Percentiles rank a stretch among this genome's conserved stretches.
Conservation (phyloP, 345 rosid genomes). For the Cardiospermum halicacabum region DNA sequence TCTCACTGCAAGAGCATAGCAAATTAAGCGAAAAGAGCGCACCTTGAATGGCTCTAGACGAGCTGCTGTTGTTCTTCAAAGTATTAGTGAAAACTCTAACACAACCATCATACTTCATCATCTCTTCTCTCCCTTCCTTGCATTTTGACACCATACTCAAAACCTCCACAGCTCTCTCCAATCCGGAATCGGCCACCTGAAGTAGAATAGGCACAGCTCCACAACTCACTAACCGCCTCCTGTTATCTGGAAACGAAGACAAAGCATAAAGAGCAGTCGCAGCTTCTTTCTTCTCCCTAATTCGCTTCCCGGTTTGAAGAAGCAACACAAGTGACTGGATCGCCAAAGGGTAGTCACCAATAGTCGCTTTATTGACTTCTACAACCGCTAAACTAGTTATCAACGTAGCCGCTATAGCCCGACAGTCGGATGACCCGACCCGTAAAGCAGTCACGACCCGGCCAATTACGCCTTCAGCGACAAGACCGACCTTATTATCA, state of each 20-base stretch:
- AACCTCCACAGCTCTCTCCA: slow-evolving; percentile 86
- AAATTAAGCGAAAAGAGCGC: slow-evolving; percentile 63
- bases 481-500: slow-evolving; percentile 88
- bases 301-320: slow-evolving; percentile 49
- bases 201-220: slow-evolving; percentile 73
- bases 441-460: slow-evolving; percentile 52
- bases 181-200: slow-evolving; percentile 50
- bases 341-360: slow-evolving; percentile 77
- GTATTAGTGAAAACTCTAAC: slow-evolving; percentile 56
- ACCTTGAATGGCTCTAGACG: slow-evolving; percentile 58
- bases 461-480: slow-evolving; percentile 82
- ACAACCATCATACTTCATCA: slow-evolving; percentile 49
- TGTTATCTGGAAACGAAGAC: slow-evolving; percentile 69
- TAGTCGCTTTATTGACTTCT: slow-evolving; percentile 91
- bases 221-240: slow-evolving; percentile 57
- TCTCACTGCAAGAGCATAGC: slow-evolving; percentile 52
- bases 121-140: slow-evolving; percentile 81
- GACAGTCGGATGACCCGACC: slow-evolving; percentile 53
- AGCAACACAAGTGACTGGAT: slow-evolving; percentile 57
- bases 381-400: slow-evolving; percentile 90
- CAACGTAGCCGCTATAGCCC: slow-evolving; percentile 81
- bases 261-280: slow-evolving; percentile 86
- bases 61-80: slow-evolving; percentile 50
- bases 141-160: slow-evolving; percentile 80
- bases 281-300: slow-evolving; percentile 76